These are phyloP conservation scores for Pseudopithomyces maydicus DNA, from an alignment of 2,329 filamentous ascomycete species.

Conservation along the genomic window DNA sequence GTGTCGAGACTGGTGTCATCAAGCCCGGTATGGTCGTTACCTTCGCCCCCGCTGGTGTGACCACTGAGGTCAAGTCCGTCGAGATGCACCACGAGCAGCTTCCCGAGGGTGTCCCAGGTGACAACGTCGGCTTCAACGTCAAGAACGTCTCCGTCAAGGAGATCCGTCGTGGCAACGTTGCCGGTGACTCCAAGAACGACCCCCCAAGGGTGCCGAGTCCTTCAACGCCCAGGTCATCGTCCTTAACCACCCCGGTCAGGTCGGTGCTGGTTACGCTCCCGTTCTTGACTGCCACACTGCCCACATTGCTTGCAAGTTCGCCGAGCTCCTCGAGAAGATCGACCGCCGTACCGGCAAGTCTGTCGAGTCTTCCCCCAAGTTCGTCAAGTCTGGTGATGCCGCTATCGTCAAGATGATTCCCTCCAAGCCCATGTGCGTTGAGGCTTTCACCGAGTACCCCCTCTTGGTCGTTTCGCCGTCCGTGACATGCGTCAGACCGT, in stretches of 20 bases:
- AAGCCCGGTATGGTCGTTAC: slow-evolving; percentile 91
- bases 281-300: slow-evolving; percentile 99
- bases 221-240: slow-evolving; percentile 99
- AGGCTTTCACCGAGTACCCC: slow-evolving; percentile 99
- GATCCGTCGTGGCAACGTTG: slow-evolving; percentile 99
- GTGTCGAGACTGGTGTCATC: slow-evolving; percentile 98
- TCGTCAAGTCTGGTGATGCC: slow-evolving; percentile 99
- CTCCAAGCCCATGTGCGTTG: slow-evolving; percentile 99
- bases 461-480: slow-evolving; percentile 99
- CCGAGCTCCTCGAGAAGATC: slow-evolving; percentile 99
- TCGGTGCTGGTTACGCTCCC: slow-evolving; percentile 98
- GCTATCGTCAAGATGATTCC: slow-evolving; percentile 99
- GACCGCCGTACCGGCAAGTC: slow-evolving; percentile 99
- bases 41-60: slow-evolving; percentile 97
- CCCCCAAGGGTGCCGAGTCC: slow-evolving; percentile 85
- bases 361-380: slow-evolving; percentile 90
- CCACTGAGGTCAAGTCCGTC: slow-evolving; percentile 99
- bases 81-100: slow-evolving; percentile 99
- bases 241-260: slow-evolving; percentile 99
- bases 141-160: slow-evolving; percentile 99
- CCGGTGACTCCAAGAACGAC: slow-evolving; percentile 99
- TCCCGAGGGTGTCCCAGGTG: slow-evolving; percentile 89
- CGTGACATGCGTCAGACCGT: slow-evolving; percentile 90
- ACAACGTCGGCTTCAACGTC: slow-evolving; percentile 99
- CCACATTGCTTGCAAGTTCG: slow-evolving; percentile 99